Evolutionary conservation across 2,329 filamentous ascomycete species (phyloP), one percentile per base, ranked within the genome.

Genomic region (Penicillium freii): DNA sequence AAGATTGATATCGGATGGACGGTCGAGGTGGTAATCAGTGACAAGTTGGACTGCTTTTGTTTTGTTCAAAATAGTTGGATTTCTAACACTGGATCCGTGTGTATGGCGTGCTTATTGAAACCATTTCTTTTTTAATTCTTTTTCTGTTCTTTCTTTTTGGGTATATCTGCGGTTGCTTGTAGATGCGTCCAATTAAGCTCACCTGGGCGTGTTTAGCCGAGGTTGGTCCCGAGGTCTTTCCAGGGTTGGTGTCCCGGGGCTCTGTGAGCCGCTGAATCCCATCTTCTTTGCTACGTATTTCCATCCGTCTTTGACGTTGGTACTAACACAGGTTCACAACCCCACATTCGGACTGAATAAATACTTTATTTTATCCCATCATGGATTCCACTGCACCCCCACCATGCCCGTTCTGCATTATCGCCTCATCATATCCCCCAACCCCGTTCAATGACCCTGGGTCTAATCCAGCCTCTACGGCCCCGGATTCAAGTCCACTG

Each of bases 381-480:
- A 69, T 67, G 61, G 38, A 60, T 2, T 54, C 56, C 40, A 52
- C 52, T n/a, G 15, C 61, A 47, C 46, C 56, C 27, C 25, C 62
- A 42, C 45, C 60, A 44, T 87, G 84, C 67, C 81, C 83, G 17
- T 87, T 87, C 71, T 87, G 84, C 75, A 77, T 70, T 56, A 86
- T 86, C 61, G 79, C 82, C 23, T 63, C 72, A 36, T 76, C 81
- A 34, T 82, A 83, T 65, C 79, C 80, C 10, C 70, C 77, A 15
- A 59, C 67, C 36, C 59, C 69, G 21, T 61, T 46, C 65, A 68
- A n/a, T 61, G 68, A 46, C 57, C 61, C 38, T 56, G 71, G 51
- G 62, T 65, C 19, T 56, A 68, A 17, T 60, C 70, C 67, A 50
- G 43, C 27, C 36, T 34, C 50, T n/a, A 51, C 62, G 5, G 57